phyloP scores from a whole-genome alignment of 2,329 filamentous ascomycete species.

The Fusarium nodosum region DNA sequence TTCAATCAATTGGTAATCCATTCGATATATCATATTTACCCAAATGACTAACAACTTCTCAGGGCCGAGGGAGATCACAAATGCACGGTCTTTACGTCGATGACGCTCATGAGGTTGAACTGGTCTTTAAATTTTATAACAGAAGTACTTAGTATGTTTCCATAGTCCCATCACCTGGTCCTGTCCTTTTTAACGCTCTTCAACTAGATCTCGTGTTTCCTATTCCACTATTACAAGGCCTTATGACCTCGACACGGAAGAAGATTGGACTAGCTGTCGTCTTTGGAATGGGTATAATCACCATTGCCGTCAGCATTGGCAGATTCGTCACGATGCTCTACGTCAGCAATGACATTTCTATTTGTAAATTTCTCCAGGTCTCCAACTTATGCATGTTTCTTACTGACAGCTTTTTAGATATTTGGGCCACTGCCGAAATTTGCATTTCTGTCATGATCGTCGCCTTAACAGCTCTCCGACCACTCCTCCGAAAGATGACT shows the following conservation, averaged over 20 bases:
- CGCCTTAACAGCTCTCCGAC: not conserved
- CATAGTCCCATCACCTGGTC: not conserved
- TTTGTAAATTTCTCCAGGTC: not conserved
- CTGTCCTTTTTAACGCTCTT: not conserved
- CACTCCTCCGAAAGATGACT: conserved; percentile 3
- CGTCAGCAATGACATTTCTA: conserved; percentile 11
- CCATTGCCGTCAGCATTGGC: conserved; percentile 3
- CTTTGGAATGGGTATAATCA: not conserved
- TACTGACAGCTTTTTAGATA: not conserved
- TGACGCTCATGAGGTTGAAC: conserved; percentile 3
- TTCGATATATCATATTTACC: rapidly evolving
- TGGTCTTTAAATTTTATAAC: conserved; percentile 16
- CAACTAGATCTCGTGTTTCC: not conserved
- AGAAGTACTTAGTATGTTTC: not conserved
- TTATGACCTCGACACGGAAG: not conserved
- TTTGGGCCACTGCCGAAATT: conserved; percentile 22
- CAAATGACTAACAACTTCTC: rapidly evolving
- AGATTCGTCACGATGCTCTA: conserved; percentile 11
- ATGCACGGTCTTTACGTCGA: not conserved
- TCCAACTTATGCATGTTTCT: rapidly evolving
- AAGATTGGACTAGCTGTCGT: conserved; percentile 2
- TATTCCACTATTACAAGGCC: not conserved
- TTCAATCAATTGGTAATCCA: conserved; percentile 6
- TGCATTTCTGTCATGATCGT: conserved; percentile 22
- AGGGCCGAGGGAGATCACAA: not conserved